phyloP scores from a whole-genome alignment of 225 moss, liverwort and hornwort genomes.

The Sphagnum contortum region DNA sequence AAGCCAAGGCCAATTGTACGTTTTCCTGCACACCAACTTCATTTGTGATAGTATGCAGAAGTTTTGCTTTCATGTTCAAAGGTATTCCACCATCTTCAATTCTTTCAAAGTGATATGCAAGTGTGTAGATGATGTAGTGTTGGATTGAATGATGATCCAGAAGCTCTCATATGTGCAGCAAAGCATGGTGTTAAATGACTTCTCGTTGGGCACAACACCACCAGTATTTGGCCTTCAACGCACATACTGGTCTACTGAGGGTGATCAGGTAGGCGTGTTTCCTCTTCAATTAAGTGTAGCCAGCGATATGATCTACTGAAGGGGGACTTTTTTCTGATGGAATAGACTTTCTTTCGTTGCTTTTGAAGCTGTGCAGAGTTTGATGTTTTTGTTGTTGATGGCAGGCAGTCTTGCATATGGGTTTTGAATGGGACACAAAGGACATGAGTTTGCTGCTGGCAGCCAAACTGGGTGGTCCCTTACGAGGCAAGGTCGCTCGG shows the following conservation, averaged over 20 bases:
- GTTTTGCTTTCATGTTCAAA: too few relatives aligned
- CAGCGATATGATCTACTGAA: too few relatives aligned
- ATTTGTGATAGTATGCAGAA: too few relatives aligned
- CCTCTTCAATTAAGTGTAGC: too few relatives aligned
- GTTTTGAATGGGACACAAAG: slow-evolving; percentile 88
- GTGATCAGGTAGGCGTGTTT: slow-evolving; percentile 50
- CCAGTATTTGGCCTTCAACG: slow-evolving; percentile 75
- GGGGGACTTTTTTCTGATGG: too few relatives aligned
- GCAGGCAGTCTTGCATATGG: slow-evolving; percentile 89
- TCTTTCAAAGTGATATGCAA: too few relatives aligned
- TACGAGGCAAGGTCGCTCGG: slow-evolving; percentile 85
- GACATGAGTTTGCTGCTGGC: slow-evolving; percentile 94
- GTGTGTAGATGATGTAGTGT: too few relatives aligned
- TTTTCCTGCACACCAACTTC: neutral
- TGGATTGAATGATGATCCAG: neutral
- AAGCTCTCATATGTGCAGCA: slow-evolving; percentile 32
- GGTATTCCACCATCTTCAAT: too few relatives aligned
- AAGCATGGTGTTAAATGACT: slow-evolving; percentile 80
- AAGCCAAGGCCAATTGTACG: slow-evolving; percentile 87
- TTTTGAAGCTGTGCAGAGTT: too few relatives aligned
- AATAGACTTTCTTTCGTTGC: too few relatives aligned
- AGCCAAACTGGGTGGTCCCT: slow-evolving; percentile 77
- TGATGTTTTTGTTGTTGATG: slow-evolving; percentile 2
- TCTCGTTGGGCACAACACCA: slow-evolving; percentile 78
- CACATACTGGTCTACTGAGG: slow-evolving; percentile 77